These are phyloP conservation scores for Trametes meyenii DNA, from an alignment of 768 basidiomycete genomes.

Conservation along the genomic window DNA sequence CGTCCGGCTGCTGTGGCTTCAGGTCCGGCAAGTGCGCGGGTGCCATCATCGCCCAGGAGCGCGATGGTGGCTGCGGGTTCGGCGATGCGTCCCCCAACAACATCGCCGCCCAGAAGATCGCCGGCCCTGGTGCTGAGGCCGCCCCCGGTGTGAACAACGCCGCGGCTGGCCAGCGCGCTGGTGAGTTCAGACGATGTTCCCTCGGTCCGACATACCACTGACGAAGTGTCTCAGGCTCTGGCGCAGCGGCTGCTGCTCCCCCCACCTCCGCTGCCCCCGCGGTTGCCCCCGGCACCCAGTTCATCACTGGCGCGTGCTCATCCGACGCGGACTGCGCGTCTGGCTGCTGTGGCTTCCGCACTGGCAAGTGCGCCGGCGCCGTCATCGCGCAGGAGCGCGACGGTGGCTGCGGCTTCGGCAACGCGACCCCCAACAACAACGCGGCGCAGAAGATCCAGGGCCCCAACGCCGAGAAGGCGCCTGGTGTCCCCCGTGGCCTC, in stretches of 20 bases:
- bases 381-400: slow-evolving; percentile 31
- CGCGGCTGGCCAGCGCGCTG: neutral
- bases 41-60: slow-evolving; percentile 26
- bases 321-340: slow-evolving; percentile 30
- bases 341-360: slow-evolving; percentile 32
- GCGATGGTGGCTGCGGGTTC: slow-evolving; percentile 29
- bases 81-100: slow-evolving; percentile 25
- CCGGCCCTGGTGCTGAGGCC: neutral
- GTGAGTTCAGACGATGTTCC: too few relatives aligned
- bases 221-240: too few relatives aligned
- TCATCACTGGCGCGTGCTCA: slow-evolving; percentile 26
- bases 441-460: slow-evolving; percentile 23
- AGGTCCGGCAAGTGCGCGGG: slow-evolving; percentile 29
- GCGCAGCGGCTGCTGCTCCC: neutral
- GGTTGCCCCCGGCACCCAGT: slow-evolving; percentile 16
- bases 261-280: neutral
- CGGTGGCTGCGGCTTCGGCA: slow-evolving; percentile 32
- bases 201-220: too few relatives aligned
- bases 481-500: too few relatives aligned
- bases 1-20: slow-evolving; percentile 17
- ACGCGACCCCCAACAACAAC: slow-evolving; percentile 28
- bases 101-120: slow-evolving; percentile 22
- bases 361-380: slow-evolving; percentile 32
- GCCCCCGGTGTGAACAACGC: neutral
- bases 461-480: neutral